A percentile compares a stretch with the other conserved stretches of the same genome.
phyloP scores from a whole-genome alignment of 495 filamentous ascomycete species.

The Talaromyces liani region DNA sequence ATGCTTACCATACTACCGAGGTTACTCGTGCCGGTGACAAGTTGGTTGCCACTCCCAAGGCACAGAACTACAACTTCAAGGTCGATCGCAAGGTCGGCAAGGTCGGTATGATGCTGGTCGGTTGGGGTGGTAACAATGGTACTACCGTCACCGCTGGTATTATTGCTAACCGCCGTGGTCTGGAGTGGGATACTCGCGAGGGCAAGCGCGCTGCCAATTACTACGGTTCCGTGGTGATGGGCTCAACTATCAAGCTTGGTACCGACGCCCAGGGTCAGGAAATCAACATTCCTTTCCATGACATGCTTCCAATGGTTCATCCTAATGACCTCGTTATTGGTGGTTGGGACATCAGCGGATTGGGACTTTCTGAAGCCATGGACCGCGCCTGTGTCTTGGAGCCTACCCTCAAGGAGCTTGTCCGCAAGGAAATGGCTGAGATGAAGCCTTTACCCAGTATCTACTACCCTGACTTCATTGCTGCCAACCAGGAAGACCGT shows the following conservation, averaged over 20 bases:
- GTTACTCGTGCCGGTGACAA: constrained; percentile 70
- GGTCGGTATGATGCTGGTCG: constrained; percentile 94
- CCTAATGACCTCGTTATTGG: constrained; percentile 94
- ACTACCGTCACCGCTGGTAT: constrained; percentile 96
- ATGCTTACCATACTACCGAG: constrained; percentile 90
- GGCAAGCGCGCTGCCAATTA: constrained; percentile 83
- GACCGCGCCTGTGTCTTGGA: constrained; percentile 92
- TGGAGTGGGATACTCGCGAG: constrained; percentile 90
- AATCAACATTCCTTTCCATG: constrained; percentile 92
- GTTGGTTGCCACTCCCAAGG: constrained; percentile 76
- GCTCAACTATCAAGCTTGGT: constrained; percentile 93
- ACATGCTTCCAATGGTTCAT: constrained; percentile 93
- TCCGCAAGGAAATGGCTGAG: constrained; percentile 85
- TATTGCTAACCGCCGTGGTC: constrained; percentile 81
- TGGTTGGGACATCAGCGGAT: constrained; percentile 91
- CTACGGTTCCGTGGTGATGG: constrained; percentile 95
- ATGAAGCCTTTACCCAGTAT: constrained; percentile 90
- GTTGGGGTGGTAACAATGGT: constrained; percentile 98
- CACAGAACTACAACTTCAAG: constrained; percentile 95
- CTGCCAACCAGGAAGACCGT: constrained; percentile 95
- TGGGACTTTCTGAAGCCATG: constrained; percentile 89
- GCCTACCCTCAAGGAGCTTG: constrained; percentile 78
- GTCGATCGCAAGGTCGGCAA: constrained; percentile 89
- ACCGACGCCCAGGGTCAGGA: constrained; percentile 82
- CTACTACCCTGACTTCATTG: constrained; percentile 99